Base-by-base conservation (phyloP, 768 basidiomycete species). In the Suillus plorans region DNA sequence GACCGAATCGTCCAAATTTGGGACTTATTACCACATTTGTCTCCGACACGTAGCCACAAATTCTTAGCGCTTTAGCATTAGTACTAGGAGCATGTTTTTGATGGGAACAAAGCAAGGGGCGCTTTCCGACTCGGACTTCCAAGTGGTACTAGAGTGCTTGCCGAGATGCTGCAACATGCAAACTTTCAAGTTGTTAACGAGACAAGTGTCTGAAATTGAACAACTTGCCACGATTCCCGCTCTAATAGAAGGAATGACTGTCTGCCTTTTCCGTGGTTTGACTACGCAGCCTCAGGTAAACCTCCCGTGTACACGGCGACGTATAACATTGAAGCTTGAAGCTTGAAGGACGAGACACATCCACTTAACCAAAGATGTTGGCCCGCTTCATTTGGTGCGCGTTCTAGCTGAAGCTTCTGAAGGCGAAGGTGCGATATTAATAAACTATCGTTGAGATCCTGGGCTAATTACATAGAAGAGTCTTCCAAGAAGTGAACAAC, bases 321-420 rank as follows among this genome's bases (percentile, higher is more conserved):
- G 34, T 41, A 42, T 42, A 57, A 60, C 7, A n/a, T 60, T 36
- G 9, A n/a, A n/a, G n/a, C n/a, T n/a, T n/a, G n/a, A n/a, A n/a
- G n/a, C n/a, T n/a, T n/a, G n/a, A 36, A 36, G 34, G 37, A 14
- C 41, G 31, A 44, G 37, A 31, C 72, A n/a, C 66, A 70, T 36
- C 20, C n/a, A 53, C 44, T 22, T 77, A 80, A 36, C 84, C 82
- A 6, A 71, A 79, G 61, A 85, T 89, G 84, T 69, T 88, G 9
- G 79, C 76, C 66, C 80, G 86, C 6, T 80, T 85, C 64, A 60
- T 86, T n/a, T n/a, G n/a, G n/a, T n/a, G n/a, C n/a, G n/a, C n/a
- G n/a, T n/a, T n/a, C n/a, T n/a, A n/a, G n/a, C 36, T 37, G 9
- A 37, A 37, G 1, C 36, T 37, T 31, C 31, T 31, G 5, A 31